Percentiles rank a stretch among this genome's conserved stretches.
These are phyloP conservation scores for Umbelopsis ramanniana DNA, from an alignment of 192 early-diverging fungal species.

Conservation along the genomic window DNA sequence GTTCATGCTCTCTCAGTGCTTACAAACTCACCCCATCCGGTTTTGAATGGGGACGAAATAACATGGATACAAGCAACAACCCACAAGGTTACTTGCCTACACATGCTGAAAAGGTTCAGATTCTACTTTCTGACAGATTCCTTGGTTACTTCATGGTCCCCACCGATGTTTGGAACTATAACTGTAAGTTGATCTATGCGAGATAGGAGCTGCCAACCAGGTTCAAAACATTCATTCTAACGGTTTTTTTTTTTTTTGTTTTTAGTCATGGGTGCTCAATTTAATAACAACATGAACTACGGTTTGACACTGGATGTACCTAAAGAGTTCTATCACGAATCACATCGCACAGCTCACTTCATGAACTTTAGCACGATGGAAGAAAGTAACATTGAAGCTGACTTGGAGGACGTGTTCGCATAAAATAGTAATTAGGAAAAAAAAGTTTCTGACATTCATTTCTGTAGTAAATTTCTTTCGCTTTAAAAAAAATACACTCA, in stretches of 20 bases:
- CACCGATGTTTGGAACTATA: constrained; percentile 95
- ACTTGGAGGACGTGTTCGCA: constrained; percentile 64
- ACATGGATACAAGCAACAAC: constrained; percentile 86
- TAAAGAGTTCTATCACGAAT: constrained; percentile 97
- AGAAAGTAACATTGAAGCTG: constrained; percentile 56
- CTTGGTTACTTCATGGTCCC: constrained; percentile 99
- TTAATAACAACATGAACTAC: constrained; percentile 93
- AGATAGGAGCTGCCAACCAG: too few species aligned
- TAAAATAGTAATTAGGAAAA: constrained; percentile 34
- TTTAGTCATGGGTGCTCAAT: constrained; percentile 89
- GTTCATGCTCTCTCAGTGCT: constrained; percentile 93
- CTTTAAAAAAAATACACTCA: neutral
- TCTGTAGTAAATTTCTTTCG: neutral
- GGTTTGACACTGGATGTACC: constrained; percentile 86
- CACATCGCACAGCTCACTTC: constrained; percentile 95
- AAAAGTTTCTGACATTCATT: neutral
- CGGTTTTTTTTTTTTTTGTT: neutral
- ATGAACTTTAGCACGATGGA: constrained; percentile 85
- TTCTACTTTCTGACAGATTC: constrained; percentile 94
- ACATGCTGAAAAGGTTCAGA: constrained; percentile 97
- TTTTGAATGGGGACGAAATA: constrained; percentile 96
- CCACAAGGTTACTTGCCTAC: constrained; percentile 86
- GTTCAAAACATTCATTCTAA: too few species aligned
- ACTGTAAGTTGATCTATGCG: constrained; percentile 31
- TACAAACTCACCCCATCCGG: constrained; percentile 96